phyloP scores from a whole-genome alignment of 257 asterid genomes.

The Salvia rosmarinus region DNA sequence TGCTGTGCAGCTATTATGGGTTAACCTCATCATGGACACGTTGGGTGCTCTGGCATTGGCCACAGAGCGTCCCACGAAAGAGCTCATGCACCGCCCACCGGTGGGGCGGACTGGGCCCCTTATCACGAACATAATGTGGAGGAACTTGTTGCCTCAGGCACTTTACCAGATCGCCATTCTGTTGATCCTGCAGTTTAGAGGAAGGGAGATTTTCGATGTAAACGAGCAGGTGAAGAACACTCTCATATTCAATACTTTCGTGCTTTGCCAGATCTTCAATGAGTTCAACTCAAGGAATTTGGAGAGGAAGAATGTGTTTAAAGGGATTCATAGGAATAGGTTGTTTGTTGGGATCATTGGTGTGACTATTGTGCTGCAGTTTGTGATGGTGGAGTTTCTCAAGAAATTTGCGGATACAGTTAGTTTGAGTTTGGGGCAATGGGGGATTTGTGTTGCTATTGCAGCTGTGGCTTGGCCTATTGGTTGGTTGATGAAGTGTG shows the following conservation, averaged over 20 bases:
- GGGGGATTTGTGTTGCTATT: conserved; percentile 57
- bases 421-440: conserved; percentile 47
- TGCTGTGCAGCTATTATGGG: conserved; percentile 76
- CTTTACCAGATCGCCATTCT: conserved; percentile 57
- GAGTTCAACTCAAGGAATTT: conserved; percentile 55
- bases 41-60: conserved; percentile 75
- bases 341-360: conserved; percentile 56
- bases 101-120: conserved; percentile 54
- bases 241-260: conserved; percentile 61
- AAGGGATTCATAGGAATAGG: conserved; percentile 48
- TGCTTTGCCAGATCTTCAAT: conserved; percentile 66
- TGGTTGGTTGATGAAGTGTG: conserved; percentile 56
- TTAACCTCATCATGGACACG: conserved; percentile 70
- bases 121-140: conserved; percentile 71
- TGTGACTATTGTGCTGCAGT: conserved; percentile 47
- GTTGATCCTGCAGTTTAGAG: conserved; percentile 57
- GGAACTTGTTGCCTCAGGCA: conserved; percentile 59
- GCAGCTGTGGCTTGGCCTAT: conserved; percentile 53
- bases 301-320: conserved; percentile 56
- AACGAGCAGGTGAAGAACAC: conserved; percentile 52
- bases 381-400: conserved; percentile 57
- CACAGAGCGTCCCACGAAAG: conserved; percentile 51
- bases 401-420: conserved; percentile 58
- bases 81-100: conserved; percentile 51
- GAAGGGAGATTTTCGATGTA: conserved; percentile 42